Base-by-base conservation (phyloP, 495 filamentous ascomycete genomes). In the Cairneyella variabilis region DNA sequence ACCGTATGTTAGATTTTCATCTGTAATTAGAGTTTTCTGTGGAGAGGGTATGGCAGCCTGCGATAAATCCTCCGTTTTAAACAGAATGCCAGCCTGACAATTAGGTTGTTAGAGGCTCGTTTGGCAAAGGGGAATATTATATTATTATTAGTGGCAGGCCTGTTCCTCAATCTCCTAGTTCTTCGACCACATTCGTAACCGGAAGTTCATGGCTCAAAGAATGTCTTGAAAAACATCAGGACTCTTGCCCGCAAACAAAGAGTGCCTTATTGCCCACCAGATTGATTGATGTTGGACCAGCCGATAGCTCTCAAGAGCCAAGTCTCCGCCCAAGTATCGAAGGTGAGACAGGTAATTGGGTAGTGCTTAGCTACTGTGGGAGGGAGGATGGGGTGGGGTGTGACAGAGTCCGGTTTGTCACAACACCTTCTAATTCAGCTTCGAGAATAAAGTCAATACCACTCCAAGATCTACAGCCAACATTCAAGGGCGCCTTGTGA, bases 341-440 rank as follows among this genome's bases (percentile, higher is more conserved):
- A 7, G 16, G 20, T 0, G 8, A 59, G 8, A 48, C 46, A 1
- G 60, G 57, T 30, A 48, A 44, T 16, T 65, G 59, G 12, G 12
- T 65, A 4, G 50, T 57, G 14, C 44, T 65, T 2, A 63, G 60
- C 0, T 57, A 65, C 25, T 65, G 57, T 41, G 65, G 64, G 65
- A 64, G 65, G 1, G n/a, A n/a, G n/a, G n/a, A n/a, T n/a, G n/a
- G n/a, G n/a, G n/a, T n/a, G n/a, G n/a, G n/a, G n/a, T n/a, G n/a
- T n/a, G 51, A 50, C 11, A 51, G 20, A 0, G 46, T 48, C 2
- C 53, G 27, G 7, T 48, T 66, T 41, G 20, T 50, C 4, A 27
- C 58, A 9, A 43, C 34, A 10, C 49, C 54, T 20, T 8, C 10
- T 7, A 64, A 57, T 10, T 16, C 55, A n/a, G 2, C 12, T 10